Conservation (phyloP, 1,139 yeast species). For the Blastobotrys malaysiensis region DNA sequence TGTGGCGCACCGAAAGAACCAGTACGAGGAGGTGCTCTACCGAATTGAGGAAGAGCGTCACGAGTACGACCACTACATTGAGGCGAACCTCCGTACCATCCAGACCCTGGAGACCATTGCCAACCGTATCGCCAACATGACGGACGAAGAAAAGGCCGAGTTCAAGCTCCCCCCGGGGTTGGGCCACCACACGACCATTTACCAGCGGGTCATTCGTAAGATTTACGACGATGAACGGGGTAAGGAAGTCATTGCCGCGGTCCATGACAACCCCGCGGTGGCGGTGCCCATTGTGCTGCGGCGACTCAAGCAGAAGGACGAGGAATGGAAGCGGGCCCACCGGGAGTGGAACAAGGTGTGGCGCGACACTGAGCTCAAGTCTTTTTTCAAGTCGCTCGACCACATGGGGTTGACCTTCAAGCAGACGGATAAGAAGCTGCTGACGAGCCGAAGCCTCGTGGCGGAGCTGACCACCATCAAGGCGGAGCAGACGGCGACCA, state of each 20-base stretch:
- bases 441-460: conserved; percentile 84
- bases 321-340: conserved; percentile 98
- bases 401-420: conserved; percentile 94
- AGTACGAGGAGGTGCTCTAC: conserved; percentile 90
- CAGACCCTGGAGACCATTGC: conserved; percentile 95
- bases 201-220: conserved; percentile 87
- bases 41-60: conserved; percentile 97
- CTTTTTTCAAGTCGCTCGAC: conserved; percentile 86
- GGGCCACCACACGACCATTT: conserved; percentile 91
- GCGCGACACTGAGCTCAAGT: conserved; percentile 97
- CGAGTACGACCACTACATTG: conserved; percentile 94
- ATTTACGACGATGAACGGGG: conserved; percentile 94
- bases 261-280: conserved; percentile 90
- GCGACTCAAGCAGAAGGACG: conserved; percentile 93
- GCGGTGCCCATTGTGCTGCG: conserved; percentile 92
- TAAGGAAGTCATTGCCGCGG: conserved; percentile 89
- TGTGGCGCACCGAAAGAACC: conserved; percentile 95
- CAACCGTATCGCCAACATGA: conserved; percentile 88
- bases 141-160: conserved; percentile 76
- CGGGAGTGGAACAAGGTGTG: conserved; percentile 99
- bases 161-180: conserved; percentile 90
- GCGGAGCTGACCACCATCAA: conserved; percentile 90
- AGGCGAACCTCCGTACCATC: conserved; percentile 87
- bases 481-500: conserved; percentile 75
- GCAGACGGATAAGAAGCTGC: conserved; percentile 88